Evolutionary conservation across 2,329 filamentous ascomycete species (phyloP).

Genomic region (Harringtonia aguacate): DNA sequence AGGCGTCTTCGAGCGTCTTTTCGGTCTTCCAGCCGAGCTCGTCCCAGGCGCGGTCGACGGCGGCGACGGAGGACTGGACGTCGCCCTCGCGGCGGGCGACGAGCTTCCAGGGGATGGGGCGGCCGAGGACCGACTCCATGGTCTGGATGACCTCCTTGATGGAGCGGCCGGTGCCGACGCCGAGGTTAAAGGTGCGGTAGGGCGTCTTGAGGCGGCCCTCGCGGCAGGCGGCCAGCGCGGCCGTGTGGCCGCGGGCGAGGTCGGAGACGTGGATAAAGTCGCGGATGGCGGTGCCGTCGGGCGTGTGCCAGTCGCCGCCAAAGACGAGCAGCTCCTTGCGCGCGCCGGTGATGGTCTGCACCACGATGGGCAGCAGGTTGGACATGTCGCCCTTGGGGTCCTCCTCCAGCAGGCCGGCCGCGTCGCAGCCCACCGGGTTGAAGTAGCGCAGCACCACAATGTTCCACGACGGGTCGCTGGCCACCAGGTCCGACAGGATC

Average conservation of each 20-base stretch:
- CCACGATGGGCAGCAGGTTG: slow-evolving; percentile 54
- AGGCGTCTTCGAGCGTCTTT: slow-evolving; percentile 1
- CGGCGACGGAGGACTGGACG: slow-evolving; percentile 31
- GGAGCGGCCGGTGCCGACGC: slow-evolving; percentile 32
- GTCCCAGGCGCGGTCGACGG: slow-evolving; percentile 24
- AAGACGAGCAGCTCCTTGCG: slow-evolving; percentile 47
- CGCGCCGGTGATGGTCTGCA: slow-evolving; percentile 47
- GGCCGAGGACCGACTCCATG: slow-evolving; percentile 24
- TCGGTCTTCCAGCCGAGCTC: slow-evolving; percentile 29
- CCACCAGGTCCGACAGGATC: slow-evolving; percentile 50
- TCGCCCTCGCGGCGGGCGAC: slow-evolving; percentile 29
- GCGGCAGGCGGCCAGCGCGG: slow-evolving; percentile 33
- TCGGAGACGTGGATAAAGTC: slow-evolving; percentile 61
- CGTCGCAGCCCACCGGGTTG: slow-evolving; percentile 56
- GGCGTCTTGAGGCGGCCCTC: slow-evolving; percentile 18
- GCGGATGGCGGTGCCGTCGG: slow-evolving; percentile 54
- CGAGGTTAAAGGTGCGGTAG: slow-evolving; percentile 34
- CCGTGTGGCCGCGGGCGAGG: slow-evolving; percentile 47
- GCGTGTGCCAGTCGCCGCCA: slow-evolving; percentile 54
- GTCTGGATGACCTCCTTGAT: slow-evolving; percentile 31
- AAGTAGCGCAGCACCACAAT: slow-evolving; percentile 57
- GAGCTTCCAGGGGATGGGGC: slow-evolving; percentile 24
- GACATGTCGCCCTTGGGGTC: slow-evolving; percentile 50
- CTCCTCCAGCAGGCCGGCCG: slow-evolving; percentile 52
- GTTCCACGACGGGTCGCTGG: slow-evolving; percentile 49